Percentiles rank a stretch among this genome's conserved stretches.
phyloP scores from a whole-genome alignment of 352 stramenopile genomes.

The Pythium dissimile region DNA sequence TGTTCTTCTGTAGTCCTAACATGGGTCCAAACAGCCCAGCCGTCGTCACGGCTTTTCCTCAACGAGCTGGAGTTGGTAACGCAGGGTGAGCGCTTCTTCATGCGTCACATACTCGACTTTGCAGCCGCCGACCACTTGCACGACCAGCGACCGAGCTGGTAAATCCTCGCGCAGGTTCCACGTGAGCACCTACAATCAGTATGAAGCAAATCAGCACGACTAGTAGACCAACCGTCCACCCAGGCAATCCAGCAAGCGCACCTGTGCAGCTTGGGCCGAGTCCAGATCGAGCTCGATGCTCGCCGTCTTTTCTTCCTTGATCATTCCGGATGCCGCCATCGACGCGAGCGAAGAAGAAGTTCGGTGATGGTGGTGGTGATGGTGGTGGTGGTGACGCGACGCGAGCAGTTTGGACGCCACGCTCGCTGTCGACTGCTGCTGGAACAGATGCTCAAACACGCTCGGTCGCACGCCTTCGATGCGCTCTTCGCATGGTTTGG shows the following conservation, averaged over 20 bases:
- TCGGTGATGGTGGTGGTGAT: conserved; percentile 17
- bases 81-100: conserved; percentile 25
- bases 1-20: background rate
- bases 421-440: conserved; percentile 35
- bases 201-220: background rate
- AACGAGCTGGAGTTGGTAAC: conserved; percentile 22
- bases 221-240: background rate
- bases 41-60: conserved; percentile 16
- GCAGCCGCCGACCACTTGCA: conserved; percentile 13
- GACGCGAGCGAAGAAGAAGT: conserved; percentile 1
- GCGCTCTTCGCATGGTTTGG: conserved; percentile 45
- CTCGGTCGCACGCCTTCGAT: conserved; percentile 62
- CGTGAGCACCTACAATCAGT: conserved; percentile 9
- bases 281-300: conserved; percentile 20
- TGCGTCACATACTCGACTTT: conserved; percentile 26
- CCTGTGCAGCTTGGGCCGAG: conserved; percentile 9
- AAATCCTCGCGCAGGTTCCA: conserved; percentile 21
- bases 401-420: conserved; percentile 22
- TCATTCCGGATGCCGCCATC: conserved; percentile 5
- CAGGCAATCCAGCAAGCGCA: background rate
- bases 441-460: conserved; percentile 58
- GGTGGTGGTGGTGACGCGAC: conserved; percentile 14
- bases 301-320: conserved; percentile 18
- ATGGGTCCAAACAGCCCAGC: no score
- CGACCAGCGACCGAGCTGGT: conserved; percentile 12